Evolutionary conservation across 2,329 filamentous ascomycete genomes (phyloP), one percentile per base, ranked within the genome.

Genomic region (Alternaria incomplexa): DNA sequence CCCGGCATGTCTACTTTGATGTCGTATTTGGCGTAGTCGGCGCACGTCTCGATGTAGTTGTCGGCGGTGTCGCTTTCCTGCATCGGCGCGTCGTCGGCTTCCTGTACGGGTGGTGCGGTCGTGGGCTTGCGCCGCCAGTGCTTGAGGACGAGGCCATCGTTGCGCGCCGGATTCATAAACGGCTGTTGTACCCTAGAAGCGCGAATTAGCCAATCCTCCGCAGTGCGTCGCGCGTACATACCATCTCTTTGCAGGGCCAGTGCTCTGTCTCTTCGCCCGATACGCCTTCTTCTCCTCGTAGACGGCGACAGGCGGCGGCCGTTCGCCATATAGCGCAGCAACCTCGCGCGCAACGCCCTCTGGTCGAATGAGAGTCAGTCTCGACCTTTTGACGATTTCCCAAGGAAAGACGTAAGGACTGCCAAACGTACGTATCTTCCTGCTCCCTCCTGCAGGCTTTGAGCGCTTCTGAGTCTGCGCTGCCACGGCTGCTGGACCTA

Each of bases 1-100:
- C 89, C 86, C 1, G 94, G 93, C 36, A 93, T 85, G 5, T 91
- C 86, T 13, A 95, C 88, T 67, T 90, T 87, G 58, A 97, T 89
- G 76, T 97, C 96, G 85, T 91, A 98, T 77, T 95, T 97, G 51
- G 92, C 89, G 80, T 96, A 98, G 3, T 84, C 76, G 64, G 86
- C 87, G 65, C 84, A 83, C 47, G 83, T 79, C 65, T 85, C 83
- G 73, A 71, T 76, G 70, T 71, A 81, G 69, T 72, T 52, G 25
- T 73, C 71, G 12, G 68, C 30, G 28, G 63, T 83, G 80, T 74
- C 80, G 75, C 61, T 64, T 6, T 75, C 73, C 52, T 76, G 74
- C 74, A 73, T 76, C 30, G 68, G 54, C 36, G 67, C 69, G 20
- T 80, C 76, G 58, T 77, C 76, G 62, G 67, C 67, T 61, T 75